Conservation (phyloP, 345 rosid species). For the Stellera chamaejasme region DNA sequence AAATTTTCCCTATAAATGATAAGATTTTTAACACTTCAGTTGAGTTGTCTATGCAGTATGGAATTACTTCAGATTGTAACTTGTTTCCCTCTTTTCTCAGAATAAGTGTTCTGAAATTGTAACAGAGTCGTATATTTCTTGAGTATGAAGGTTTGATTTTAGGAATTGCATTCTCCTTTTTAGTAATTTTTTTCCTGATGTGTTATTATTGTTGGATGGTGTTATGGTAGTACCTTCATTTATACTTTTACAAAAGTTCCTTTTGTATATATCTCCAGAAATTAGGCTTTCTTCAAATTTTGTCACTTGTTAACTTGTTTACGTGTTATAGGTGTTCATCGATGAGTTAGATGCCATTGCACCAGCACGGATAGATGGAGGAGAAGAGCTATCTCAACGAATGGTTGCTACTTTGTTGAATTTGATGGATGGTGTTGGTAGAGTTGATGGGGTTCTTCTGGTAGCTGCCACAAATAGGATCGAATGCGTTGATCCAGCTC, state of each 20-base stretch:
- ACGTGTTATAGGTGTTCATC: constrained; percentile 52
- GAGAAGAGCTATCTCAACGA: constrained; percentile 84
- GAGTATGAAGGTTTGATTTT: background rate
- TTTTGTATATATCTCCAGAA: no score
- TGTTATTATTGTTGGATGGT: no score
- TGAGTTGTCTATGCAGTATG: background rate
- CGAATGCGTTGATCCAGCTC: constrained; percentile 84
- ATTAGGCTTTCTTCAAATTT: no score
- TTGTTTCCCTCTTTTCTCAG: background rate
- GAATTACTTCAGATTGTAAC: no score
- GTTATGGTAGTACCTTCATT: no score
- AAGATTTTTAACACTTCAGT: background rate
- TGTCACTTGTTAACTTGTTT: no score
- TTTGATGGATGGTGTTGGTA: constrained; percentile 79
- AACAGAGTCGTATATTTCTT: background rate
- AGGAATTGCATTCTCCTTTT: background rate
- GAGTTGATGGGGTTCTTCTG: constrained; percentile 57
- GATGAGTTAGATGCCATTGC: constrained; percentile 93
- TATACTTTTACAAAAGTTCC: no score
- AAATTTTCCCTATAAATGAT: constrained; percentile 2
- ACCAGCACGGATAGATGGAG: constrained; percentile 74
- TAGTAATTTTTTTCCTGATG: background rate
- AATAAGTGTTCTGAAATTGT: background rate
- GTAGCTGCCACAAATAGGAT: constrained; percentile 79
- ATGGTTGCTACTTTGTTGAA: constrained; percentile 81